A percentile compares a stretch with the other conserved stretches of the same genome.
Conservation (phyloP, 2,329 filamentous ascomycete genomes). For the Xylaria sp. region DNA sequence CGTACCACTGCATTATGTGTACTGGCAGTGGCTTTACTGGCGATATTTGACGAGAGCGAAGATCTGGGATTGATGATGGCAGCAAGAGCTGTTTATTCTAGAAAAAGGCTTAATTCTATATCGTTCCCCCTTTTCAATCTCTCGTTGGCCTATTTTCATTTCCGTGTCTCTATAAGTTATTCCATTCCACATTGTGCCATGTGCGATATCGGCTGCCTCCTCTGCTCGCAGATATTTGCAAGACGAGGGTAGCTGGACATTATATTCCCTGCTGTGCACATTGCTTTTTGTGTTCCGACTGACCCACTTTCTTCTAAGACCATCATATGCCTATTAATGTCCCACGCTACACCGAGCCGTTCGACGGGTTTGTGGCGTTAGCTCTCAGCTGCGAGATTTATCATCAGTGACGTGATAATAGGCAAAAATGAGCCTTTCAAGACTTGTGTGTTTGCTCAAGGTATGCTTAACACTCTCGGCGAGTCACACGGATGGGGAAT, state of each 20-base stretch:
- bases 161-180: background rate
- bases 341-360: background rate
- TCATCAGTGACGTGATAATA: background rate
- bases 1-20: background rate
- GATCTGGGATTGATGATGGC: background rate
- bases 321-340: background rate
- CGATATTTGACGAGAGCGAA: background rate
- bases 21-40: too few relatives aligned
- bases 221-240: background rate
- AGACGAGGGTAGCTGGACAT: background rate
- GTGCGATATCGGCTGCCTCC: background rate
- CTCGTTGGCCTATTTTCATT: background rate
- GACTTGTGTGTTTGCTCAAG: background rate
- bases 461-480: slow-evolving; percentile 13
- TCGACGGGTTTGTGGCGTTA: slow-evolving; percentile 10
- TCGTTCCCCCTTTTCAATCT: background rate
- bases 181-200: background rate
- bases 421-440: background rate
- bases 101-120: background rate
- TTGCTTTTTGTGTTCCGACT: slow-evolving; percentile 9
- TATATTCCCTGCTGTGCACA: background rate
- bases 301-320: background rate
- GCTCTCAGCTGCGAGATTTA: background rate
- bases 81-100: background rate
- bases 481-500: slow-evolving; percentile 28